Conservation (phyloP, 331 rosid genomes). For the Saraca asoca region DNA sequence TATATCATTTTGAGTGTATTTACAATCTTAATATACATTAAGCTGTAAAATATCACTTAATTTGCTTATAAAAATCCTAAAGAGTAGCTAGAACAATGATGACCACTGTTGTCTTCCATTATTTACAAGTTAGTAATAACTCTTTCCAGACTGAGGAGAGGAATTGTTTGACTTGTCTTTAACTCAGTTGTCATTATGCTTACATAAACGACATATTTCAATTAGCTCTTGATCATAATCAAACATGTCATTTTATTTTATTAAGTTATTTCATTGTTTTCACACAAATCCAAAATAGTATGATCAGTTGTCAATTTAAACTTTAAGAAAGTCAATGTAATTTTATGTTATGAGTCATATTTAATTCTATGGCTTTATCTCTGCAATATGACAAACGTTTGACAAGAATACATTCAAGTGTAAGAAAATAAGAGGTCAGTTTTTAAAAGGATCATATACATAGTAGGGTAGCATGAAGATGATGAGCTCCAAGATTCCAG, state of each 20-base stretch:
- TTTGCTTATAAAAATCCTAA: too few species aligned
- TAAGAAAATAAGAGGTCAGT: conserved; percentile 31
- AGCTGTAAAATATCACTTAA: too few species aligned
- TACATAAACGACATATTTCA: neutral
- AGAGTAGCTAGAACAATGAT: too few species aligned
- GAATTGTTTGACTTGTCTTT: too few species aligned
- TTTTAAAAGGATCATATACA: conserved; percentile 1
- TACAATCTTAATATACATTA: too few species aligned
- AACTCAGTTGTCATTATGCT: too few species aligned
- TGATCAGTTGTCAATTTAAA: conserved; percentile 26
- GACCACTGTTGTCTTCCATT: too few species aligned
- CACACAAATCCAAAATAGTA: conserved; percentile 5
- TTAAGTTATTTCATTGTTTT: neutral
- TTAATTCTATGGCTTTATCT: neutral
- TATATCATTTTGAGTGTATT: too few species aligned
- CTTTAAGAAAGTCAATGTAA: too few species aligned
- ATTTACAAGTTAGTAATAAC: too few species aligned
- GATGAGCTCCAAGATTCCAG: conserved; percentile 20
- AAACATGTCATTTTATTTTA: neutral
- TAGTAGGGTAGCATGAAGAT: neutral
- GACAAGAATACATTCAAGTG: conserved; percentile 6
- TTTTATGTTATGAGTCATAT: too few species aligned
- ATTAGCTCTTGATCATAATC: neutral
- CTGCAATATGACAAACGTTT: neutral
- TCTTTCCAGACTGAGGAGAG: too few species aligned